These are phyloP conservation scores for Delitschia confertaspora DNA, from an alignment of 495 filamentous ascomycete genomes.

Conservation along the genomic window DNA sequence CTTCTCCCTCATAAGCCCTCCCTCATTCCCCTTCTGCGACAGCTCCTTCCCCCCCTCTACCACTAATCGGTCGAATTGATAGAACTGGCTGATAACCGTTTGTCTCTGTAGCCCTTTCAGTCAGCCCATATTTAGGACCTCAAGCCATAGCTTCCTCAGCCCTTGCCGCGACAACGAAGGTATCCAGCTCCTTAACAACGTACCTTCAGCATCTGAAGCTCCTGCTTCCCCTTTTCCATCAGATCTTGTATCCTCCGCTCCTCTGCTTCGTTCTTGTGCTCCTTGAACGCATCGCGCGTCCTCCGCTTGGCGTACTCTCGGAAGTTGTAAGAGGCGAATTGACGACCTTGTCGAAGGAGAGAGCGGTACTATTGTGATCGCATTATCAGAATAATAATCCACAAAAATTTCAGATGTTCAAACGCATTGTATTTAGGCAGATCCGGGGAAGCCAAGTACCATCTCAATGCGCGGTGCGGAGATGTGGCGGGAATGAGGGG, in stretches of 20 bases:
- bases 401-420: too few relatives aligned
- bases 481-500: conserved; percentile 35
- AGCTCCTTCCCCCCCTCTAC: conserved; percentile 80
- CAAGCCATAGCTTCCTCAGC: background rate
- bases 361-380: conserved; percentile 68
- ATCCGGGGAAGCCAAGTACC: background rate
- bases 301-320: conserved; percentile 89
- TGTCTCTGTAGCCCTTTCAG: conserved; percentile 74
- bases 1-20: conserved; percentile 68
- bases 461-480: conserved; percentile 32
- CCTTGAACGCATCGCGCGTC: conserved; percentile 80
- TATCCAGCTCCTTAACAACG: background rate
- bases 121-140: background rate
- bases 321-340: conserved; percentile 94
- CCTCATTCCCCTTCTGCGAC: conserved; percentile 61
- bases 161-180: background rate
- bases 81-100: conserved; percentile 91
- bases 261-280: conserved; percentile 55
- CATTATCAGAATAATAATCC: conserved; percentile 4
- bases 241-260: conserved; percentile 78
- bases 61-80: conserved; percentile 81
- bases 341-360: conserved; percentile 72
- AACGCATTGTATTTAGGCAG: too few relatives aligned
- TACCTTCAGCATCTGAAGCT: conserved; percentile 88
- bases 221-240: conserved; percentile 78